phyloP scores from a whole-genome alignment of 1,284 basidiomycete genomes.

The Ceratobasidium sp. region DNA sequence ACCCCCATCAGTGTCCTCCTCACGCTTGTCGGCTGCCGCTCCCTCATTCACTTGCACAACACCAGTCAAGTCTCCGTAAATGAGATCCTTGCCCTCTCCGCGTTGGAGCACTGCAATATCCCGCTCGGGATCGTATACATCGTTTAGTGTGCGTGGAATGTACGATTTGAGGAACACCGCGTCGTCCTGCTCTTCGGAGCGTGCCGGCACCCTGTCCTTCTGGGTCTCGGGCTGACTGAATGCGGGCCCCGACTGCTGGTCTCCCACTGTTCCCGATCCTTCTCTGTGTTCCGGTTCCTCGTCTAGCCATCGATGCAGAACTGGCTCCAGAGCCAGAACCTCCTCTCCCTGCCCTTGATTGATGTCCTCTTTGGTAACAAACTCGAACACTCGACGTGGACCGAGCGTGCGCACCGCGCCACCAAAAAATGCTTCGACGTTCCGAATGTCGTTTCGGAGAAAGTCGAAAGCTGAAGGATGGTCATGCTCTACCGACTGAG shows the following conservation, averaged over 20 bases:
- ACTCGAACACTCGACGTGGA: constrained; percentile 86
- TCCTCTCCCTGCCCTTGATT: constrained; percentile 53
- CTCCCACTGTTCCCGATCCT: constrained; percentile 42
- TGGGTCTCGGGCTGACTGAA: constrained; percentile 54
- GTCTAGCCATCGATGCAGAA: constrained; percentile 50
- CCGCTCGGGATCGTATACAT: constrained; percentile 91
- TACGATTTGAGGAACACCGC: constrained; percentile 87
- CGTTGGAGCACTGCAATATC: constrained; percentile 79
- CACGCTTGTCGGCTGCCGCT: constrained; percentile 35
- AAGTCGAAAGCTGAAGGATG: constrained; percentile 98
- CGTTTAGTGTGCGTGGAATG: constrained; percentile 91
- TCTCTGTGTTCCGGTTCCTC: constrained; percentile 44
- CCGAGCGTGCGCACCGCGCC: constrained; percentile 83
- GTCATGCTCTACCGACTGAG: constrained; percentile 98
- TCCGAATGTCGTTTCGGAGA: constrained; percentile 89
- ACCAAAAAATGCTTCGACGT: constrained; percentile 93
- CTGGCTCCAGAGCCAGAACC: constrained; percentile 48
- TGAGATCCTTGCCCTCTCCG: constrained; percentile 77
- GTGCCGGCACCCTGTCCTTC: constrained; percentile 74
- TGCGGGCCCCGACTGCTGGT: constrained; percentile 16
- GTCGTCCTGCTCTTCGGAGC: constrained; percentile 70
- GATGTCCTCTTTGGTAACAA: constrained; percentile 71
- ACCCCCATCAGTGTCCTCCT: constrained; percentile 46
- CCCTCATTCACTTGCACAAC: constrained; percentile 41
- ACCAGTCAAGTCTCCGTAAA: constrained; percentile 76